phyloP scores from a whole-genome alignment of 2,329 filamentous ascomycete genomes.

The Cercospora sp. region DNA sequence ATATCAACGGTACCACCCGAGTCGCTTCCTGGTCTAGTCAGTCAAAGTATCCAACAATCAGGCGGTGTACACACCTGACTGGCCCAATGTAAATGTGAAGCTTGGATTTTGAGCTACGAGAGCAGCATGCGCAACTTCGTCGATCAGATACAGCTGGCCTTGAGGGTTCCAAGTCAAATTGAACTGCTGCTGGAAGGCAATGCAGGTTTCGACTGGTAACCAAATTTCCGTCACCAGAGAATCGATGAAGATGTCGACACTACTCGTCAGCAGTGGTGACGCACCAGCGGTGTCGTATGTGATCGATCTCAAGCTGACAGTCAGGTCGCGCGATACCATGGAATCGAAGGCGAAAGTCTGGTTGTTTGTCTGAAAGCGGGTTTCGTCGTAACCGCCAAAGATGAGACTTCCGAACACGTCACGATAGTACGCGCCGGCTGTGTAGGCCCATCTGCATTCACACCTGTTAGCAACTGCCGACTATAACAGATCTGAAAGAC shows the following conservation, averaged over 20 bases:
- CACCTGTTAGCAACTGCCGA: not conserved
- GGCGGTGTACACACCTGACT: not conserved
- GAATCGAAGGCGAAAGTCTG: conserved; percentile 25
- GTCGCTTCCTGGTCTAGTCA: not conserved
- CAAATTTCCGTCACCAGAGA: conserved; percentile 45
- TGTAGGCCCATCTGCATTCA: conserved; percentile 40
- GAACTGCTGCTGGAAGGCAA: not conserved
- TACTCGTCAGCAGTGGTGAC: not conserved
- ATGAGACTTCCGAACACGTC: conserved; percentile 34
- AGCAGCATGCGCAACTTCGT: conserved; percentile 38
- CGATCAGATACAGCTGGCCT: conserved; percentile 43
- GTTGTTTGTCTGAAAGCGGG: not conserved
- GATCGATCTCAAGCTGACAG: conserved; percentile 29
- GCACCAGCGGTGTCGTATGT: conserved; percentile 4
- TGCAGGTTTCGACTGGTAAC: conserved; percentile 37
- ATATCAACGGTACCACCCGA: conserved; percentile 32
- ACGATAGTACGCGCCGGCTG: conserved; percentile 42
- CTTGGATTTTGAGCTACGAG: conserved; percentile 38
- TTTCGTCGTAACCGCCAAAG: conserved; percentile 43
- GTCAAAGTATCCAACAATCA: not conserved
- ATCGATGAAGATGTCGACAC: conserved; percentile 36
- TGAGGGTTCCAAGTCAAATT: conserved; percentile 20
- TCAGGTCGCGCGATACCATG: conserved; percentile 29
- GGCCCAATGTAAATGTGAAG: conserved; percentile 40
- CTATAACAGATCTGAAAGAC: not conserved